Base-by-base conservation (phyloP, 1,284 basidiomycete genomes). In the Sanghuangporus weigelae region DNA sequence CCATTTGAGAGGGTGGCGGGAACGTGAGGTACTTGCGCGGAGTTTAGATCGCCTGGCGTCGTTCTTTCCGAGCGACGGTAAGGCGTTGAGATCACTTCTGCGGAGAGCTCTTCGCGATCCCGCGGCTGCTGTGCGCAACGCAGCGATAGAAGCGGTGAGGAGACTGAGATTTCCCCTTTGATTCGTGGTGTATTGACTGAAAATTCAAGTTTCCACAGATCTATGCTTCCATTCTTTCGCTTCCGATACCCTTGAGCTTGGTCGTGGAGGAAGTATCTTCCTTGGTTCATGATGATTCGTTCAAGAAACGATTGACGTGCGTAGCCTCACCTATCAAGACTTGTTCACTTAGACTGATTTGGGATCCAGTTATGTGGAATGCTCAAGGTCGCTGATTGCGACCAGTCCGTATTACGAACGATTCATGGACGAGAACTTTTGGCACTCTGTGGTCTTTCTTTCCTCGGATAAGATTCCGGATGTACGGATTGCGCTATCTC, bases 401-500 rank as follows among this genome's bases (percentile, higher is more conserved):
- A 72, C 70, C 23, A 75, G 71, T 69, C 71, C 69, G 2, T 26
- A 49, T 31, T 12, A 48, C 16, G 38, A 56, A 64, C 71, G 68
- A 19, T 73, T 78, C 40, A 76, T 84, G 63, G 85, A 89, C 71
- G 80, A 84, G 62, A 75, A 80, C 51, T 83, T 90, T 66, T 83
- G 93, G 73, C 75, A 79, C 55, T 75, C 80, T 14, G 75, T 97
- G 11, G 75, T 78, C 38, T 71, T 73, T 55, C 80, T 97, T 55
- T 84, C 84, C 14, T 71, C 77, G 42, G 93, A 96, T 71, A 73
- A 71, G n/a, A 85, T 98, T 26, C 79, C 93, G 57, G 95, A 95
- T 69, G 94, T 98, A 54, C 84, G 95, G 49, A 93, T 98, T 63
- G 89, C 86, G 7, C 81, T 96, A 1, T 89, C 95, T 12, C 84